A percentile compares a stretch with the other conserved stretches of the same genome.
Evolutionary conservation across 352 stramenopile species (phyloP).

Genomic region (Phytophthora multivora): DNA sequence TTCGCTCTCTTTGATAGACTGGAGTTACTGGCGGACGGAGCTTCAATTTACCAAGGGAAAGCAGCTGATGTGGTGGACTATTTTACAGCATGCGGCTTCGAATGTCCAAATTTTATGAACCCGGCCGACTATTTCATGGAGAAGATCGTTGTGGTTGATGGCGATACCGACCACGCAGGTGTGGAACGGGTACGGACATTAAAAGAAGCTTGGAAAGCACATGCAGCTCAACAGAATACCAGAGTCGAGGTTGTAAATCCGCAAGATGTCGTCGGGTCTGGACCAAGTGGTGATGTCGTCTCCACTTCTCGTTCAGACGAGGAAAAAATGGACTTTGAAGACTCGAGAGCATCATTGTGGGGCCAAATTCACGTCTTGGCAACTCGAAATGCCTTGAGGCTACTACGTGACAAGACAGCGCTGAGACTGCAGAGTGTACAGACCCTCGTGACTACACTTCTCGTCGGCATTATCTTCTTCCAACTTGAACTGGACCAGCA

Average conservation of each 20-base stretch:
- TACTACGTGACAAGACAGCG: constrained; percentile 51
- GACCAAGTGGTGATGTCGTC: not conserved
- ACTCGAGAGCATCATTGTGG: constrained; percentile 30
- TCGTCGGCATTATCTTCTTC: constrained; percentile 61
- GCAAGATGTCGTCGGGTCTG: constrained; percentile 15
- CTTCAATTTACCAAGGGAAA: constrained; percentile 47
- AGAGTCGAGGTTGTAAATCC: constrained; percentile 26
- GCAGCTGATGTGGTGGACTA: constrained; percentile 41
- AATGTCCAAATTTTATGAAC: constrained; percentile 57
- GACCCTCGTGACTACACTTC: constrained; percentile 44
- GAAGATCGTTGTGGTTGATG: constrained; percentile 56
- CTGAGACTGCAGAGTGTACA: constrained; percentile 41
- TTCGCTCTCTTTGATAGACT: constrained; percentile 52
- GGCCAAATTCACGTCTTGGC: constrained; percentile 49
- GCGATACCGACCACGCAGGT: constrained; percentile 33
- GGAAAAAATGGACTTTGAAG: constrained; percentile 20
- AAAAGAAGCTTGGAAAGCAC: constrained; percentile 26
- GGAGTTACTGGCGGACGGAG: constrained; percentile 49
- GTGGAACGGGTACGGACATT: constrained; percentile 22
- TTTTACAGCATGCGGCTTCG: constrained; percentile 35
- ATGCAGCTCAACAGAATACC: not conserved
- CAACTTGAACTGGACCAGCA: constrained; percentile 47
- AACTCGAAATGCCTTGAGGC: constrained; percentile 43
- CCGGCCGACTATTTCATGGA: constrained; percentile 60
- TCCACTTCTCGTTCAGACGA: not conserved